Conservation (phyloP, 1,284 basidiomycete genomes). For the Irpex lacteus region DNA sequence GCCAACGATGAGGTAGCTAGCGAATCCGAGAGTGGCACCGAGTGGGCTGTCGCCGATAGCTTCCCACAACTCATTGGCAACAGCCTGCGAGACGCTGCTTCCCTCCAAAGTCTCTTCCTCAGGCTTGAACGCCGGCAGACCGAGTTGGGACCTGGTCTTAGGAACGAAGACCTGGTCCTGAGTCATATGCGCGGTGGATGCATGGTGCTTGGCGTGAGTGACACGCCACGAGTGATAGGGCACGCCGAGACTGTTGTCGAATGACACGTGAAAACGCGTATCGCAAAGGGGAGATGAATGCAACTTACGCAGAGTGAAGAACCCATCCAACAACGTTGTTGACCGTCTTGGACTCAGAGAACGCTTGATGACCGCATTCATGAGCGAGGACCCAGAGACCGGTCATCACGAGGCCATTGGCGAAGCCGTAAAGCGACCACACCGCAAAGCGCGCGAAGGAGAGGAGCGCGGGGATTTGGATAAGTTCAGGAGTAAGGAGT, state of each 20-base stretch:
- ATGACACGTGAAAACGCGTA: constrained; percentile 9
- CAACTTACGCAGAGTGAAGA: constrained; percentile 79
- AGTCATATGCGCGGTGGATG: constrained; percentile 91
- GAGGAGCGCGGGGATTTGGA: constrained; percentile 67
- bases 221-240: constrained; percentile 99
- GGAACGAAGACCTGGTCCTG: constrained; percentile 98
- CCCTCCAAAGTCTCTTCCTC: constrained; percentile 69
- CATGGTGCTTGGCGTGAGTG: constrained; percentile 96
- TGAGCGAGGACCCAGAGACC: constrained; percentile 95
- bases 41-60: constrained; percentile 93
- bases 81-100: constrained; percentile 64
- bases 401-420: constrained; percentile 85
- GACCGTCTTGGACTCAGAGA: constrained; percentile 91
- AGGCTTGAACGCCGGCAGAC: constrained; percentile 65
- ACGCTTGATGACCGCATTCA: constrained; percentile 95
- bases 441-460: constrained; percentile 63
- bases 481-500: constrained; percentile 52
- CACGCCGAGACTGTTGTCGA: constrained; percentile 71
- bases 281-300: constrained; percentile 6
- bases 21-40: constrained; percentile 64
- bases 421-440: constrained; percentile 84
- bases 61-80: constrained; percentile 82
- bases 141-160: constrained; percentile 75
- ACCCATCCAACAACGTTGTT: constrained; percentile 96
- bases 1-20: constrained; percentile 74